phyloP scores from a whole-genome alignment of 2,329 filamentous ascomycete genomes.

The Colletotrichum euphorbiae region DNA sequence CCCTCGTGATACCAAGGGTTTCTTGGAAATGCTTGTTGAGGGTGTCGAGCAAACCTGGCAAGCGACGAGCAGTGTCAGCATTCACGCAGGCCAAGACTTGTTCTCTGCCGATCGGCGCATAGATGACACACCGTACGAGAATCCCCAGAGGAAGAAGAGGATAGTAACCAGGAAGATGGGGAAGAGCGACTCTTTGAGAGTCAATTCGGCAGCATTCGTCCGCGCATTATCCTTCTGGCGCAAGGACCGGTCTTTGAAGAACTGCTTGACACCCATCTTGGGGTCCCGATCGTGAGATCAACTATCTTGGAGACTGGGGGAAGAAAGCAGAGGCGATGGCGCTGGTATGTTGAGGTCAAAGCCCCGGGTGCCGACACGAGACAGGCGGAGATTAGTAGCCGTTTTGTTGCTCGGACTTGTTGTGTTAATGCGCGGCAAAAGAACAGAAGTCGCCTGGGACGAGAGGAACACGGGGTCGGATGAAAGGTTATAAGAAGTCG shows the following conservation, averaged over 20 bases:
- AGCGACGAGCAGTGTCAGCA: conserved; percentile 1
- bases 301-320: background rate
- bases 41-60: conserved; percentile 38
- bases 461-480: conserved; percentile 16
- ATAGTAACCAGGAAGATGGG: conserved; percentile 72
- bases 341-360: conserved; percentile 1
- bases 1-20: conserved; percentile 56
- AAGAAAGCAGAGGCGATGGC: background rate
- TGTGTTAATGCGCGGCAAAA: background rate
- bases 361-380: background rate
- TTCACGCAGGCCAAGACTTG: background rate
- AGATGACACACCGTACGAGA: conserved; percentile 36
- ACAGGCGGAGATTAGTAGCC: background rate
- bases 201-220: conserved; percentile 66
- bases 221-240: conserved; percentile 55
- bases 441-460: conserved; percentile 7
- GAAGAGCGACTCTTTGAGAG: conserved; percentile 73
- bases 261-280: conserved; percentile 57
- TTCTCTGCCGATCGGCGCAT: conserved; percentile 35
- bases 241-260: conserved; percentile 58
- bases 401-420: background rate
- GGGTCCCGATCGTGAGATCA: background rate
- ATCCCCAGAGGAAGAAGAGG: conserved; percentile 41
- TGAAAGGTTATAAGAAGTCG: conserved; percentile 30
- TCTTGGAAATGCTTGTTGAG: conserved; percentile 64